A percentile compares a stretch with the other conserved stretches of the same genome.
phyloP scores from a whole-genome alignment of 2,329 filamentous ascomycete species.

The Lasiodiplodia theobromae region DNA sequence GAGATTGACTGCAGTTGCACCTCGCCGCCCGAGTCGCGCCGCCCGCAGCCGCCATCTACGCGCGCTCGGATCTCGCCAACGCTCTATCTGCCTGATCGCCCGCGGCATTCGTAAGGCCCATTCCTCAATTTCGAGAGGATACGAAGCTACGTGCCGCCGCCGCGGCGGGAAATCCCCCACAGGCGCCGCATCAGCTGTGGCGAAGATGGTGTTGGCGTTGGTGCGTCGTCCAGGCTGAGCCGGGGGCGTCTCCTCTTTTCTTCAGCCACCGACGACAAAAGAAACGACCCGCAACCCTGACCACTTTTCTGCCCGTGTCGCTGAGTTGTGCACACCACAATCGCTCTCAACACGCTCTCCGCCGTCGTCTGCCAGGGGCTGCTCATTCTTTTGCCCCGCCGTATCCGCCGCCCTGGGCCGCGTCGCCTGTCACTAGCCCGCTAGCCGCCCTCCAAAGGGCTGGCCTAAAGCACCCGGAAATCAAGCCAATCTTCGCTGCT shows the following conservation, averaged over 20 bases:
- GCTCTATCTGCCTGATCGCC: constrained; percentile 19
- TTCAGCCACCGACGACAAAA: constrained; percentile 26
- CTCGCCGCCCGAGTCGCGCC: constrained; percentile 3
- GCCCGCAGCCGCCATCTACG: constrained; percentile 5
- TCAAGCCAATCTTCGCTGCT: constrained; percentile 3
- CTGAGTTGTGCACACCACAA: neutral
- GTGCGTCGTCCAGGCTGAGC: constrained; percentile 5
- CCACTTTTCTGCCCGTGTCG: neutral
- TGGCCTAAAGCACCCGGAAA: constrained; percentile 13
- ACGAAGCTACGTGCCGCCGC: constrained; percentile 9
- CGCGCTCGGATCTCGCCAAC: constrained; percentile 8
- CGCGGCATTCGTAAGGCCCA: constrained; percentile 8
- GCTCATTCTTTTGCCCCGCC: constrained; percentile 19
- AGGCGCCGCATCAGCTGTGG: constrained; percentile 26
- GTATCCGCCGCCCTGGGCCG: constrained; percentile 4
- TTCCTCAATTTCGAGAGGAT: constrained; percentile 21
- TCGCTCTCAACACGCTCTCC: neutral
- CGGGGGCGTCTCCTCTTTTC: constrained; percentile 22
- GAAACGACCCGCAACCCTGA: neutral
- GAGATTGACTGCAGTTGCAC: constrained; percentile 19
- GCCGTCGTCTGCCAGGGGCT: constrained; percentile 18
- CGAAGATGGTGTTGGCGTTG: constrained; percentile 13
- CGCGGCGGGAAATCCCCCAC: constrained; percentile 17
- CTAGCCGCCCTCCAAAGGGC: constrained; percentile 9
- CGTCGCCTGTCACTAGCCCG: constrained; percentile 3